These are phyloP conservation scores for Westerdykella aurantiaca DNA, from an alignment of 2,329 filamentous ascomycete genomes.

Conservation along the genomic window DNA sequence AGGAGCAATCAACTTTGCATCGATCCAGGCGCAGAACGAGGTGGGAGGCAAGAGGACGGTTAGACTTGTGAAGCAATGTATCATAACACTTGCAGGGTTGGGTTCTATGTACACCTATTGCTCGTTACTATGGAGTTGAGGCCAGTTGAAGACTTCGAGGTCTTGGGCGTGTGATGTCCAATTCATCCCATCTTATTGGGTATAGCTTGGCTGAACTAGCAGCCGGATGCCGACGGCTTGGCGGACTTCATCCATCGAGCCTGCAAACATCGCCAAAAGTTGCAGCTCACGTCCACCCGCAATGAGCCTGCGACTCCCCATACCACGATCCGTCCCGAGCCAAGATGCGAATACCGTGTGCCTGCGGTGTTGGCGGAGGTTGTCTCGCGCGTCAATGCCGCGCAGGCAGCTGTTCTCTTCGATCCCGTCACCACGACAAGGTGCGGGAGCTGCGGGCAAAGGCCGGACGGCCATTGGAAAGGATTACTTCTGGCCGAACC, in stretches of 20 bases:
- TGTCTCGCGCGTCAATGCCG: constrained; percentile 17
- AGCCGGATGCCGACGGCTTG: constrained; percentile 2
- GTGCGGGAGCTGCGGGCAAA: constrained; percentile 25
- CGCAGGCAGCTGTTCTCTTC: constrained; percentile 26
- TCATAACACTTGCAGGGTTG: constrained; percentile 14
- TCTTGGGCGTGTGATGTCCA: background rate
- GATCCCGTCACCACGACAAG: constrained; percentile 19
- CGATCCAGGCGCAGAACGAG: constrained; percentile 12
- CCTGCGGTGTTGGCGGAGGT: constrained; percentile 30
- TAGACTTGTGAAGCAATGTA: constrained; percentile 23
- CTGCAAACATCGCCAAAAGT: constrained; percentile 2
- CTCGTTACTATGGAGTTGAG: background rate
- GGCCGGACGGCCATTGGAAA: constrained; percentile 29
- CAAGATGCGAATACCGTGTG: constrained; percentile 29
- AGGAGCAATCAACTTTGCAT: constrained; percentile 15
- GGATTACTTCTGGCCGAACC: constrained; percentile 38
- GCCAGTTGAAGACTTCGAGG: background rate
- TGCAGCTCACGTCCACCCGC: constrained; percentile 18
- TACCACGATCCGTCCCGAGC: constrained; percentile 23
- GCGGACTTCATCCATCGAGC: constrained; percentile 7
- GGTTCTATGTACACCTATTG: constrained; percentile 5
- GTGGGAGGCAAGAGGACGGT: constrained; percentile 11
- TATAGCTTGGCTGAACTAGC: too few relatives aligned
- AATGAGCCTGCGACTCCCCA: constrained; percentile 34
- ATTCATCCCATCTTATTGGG: too few relatives aligned